Evolutionary conservation across 2,329 filamentous ascomycete genomes (phyloP), one percentile per base, ranked within the genome.

Genomic region (Colletotrichum cuscutae): DNA sequence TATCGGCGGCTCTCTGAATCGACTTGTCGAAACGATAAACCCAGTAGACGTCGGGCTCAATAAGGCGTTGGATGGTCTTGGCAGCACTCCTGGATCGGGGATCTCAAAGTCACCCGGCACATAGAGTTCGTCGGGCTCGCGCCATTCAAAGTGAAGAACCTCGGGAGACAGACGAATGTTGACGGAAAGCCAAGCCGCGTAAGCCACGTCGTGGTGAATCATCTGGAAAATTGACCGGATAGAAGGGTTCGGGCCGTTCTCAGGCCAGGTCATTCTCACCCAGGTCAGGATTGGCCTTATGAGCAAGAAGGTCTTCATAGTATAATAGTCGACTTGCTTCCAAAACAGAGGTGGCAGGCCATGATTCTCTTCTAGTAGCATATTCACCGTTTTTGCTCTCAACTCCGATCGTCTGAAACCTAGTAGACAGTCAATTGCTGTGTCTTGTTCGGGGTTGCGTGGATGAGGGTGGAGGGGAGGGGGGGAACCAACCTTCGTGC

Each of bases 131-230:
- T 80, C 81, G 2, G 81, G 81, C 8, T 42, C 61, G 9, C 69
- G 67, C 81, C 81, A 82, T 32, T 78, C 75, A 12, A 75, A 72
- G 1, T 42, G 53, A 1, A 72, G 66, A 11, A 80, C 52, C 32
- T 80, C 74, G 2, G 76, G 73, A 4, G 77, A 79, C 8, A 77
- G 64, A 2, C 78, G 78, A 22, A 76, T 76, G 6, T 75, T 76
- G 8, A 82, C 71, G n/a, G 76, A 77, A 32, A 82, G 58, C 79
- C 79, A 82, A 2, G 76, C 80, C 0, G 81, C 79, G 24, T 79
- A 76, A 0, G 81, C 76, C 60, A 81, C 74, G 26, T 80, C 67
- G 7, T 78, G 68, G 57, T 82, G 81, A 28, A 83, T 65, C 26
- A 26, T 30, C 37, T 70, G 58, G 19, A 70, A 72, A 24, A 70